Percentiles rank a stretch among this genome's conserved stretches.
These are phyloP conservation scores for Yarrowia sp. DNA, from an alignment of 805 yeast genomes.

Conservation along the genomic window DNA sequence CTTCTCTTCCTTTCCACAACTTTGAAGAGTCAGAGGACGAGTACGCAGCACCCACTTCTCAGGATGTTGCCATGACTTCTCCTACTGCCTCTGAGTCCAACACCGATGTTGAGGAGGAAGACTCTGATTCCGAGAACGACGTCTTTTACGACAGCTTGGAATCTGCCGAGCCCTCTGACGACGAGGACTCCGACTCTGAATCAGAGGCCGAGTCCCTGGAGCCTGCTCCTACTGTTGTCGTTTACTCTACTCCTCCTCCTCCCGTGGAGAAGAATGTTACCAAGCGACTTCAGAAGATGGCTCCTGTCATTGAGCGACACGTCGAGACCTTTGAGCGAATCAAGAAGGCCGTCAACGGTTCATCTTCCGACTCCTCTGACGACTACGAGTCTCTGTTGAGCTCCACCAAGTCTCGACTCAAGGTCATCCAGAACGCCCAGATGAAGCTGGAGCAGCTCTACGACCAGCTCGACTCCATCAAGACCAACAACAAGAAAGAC, in stretches of 20 bases:
- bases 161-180: conserved; percentile 39
- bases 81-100: conserved; percentile 25
- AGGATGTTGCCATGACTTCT: conserved; percentile 26
- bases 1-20: conserved; percentile 22
- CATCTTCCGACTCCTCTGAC: conserved; percentile 34
- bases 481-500: conserved; percentile 27
- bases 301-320: conserved; percentile 13
- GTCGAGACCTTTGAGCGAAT: conserved; percentile 37
- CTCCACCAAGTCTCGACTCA: conserved; percentile 43
- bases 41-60: not conserved
- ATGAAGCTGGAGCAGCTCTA: conserved; percentile 44
- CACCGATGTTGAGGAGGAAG: conserved; percentile 5
- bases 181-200: conserved; percentile 41
- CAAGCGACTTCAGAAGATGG: conserved; percentile 21
- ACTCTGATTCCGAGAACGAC: conserved; percentile 11
- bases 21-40: conserved; percentile 37
- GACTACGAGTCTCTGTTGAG: conserved; percentile 43
- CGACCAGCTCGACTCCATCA: conserved; percentile 43
- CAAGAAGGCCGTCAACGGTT: conserved; percentile 8
- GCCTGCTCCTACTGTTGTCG: conserved; percentile 33
- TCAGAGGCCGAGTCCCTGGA: conserved; percentile 34
- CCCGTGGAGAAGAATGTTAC: conserved; percentile 35
- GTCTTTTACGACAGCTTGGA: conserved; percentile 37
- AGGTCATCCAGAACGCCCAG: conserved; percentile 46
- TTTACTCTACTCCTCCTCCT: conserved; percentile 34